Percentiles rank a stretch among this genome's conserved stretches.
phyloP scores from a whole-genome alignment of 2,329 filamentous ascomycete species.

The Alternaria conjuncta region DNA sequence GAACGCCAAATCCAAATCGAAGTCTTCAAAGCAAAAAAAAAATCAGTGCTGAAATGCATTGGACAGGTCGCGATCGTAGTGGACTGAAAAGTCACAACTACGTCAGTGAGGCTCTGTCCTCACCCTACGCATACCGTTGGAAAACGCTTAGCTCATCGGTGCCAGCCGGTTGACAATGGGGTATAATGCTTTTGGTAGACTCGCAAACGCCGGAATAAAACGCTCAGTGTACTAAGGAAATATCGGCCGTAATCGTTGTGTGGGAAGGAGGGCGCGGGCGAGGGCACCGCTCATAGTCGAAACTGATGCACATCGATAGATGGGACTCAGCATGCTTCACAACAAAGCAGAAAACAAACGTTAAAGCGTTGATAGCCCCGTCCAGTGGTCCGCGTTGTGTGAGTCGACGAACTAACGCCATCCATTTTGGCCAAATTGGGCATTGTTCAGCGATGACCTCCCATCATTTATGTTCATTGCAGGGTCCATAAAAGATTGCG shows the following conservation, averaged over 20 bases:
- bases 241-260: conserved; percentile 7
- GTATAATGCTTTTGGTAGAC: conserved; percentile 22
- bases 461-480: conserved; percentile 35
- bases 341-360: neutral
- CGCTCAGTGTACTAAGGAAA: conserved; percentile 7
- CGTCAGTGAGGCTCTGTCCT: conserved; percentile 10
- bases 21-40: neutral
- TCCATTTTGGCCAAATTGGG: conserved; percentile 27
- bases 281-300: neutral
- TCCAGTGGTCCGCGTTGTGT: neutral
- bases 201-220: conserved; percentile 8
- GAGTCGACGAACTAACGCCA: conserved; percentile 24
- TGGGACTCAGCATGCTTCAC: neutral
- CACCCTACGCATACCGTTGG: conserved; percentile 12
- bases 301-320: neutral
- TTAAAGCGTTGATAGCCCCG: neutral
- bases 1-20: conserved; percentile 1
- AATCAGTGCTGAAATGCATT: conserved; percentile 6
- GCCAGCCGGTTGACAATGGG: conserved; percentile 25
- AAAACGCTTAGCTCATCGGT: conserved; percentile 16
- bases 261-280: neutral
- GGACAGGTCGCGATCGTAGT: conserved; percentile 7
- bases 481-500: conserved; percentile 47
- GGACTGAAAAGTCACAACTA: conserved; percentile 3
- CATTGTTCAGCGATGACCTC: conserved; percentile 26